Evolutionary conservation across 306 rosid species (phyloP).

Genomic region (Delonix regia): DNA sequence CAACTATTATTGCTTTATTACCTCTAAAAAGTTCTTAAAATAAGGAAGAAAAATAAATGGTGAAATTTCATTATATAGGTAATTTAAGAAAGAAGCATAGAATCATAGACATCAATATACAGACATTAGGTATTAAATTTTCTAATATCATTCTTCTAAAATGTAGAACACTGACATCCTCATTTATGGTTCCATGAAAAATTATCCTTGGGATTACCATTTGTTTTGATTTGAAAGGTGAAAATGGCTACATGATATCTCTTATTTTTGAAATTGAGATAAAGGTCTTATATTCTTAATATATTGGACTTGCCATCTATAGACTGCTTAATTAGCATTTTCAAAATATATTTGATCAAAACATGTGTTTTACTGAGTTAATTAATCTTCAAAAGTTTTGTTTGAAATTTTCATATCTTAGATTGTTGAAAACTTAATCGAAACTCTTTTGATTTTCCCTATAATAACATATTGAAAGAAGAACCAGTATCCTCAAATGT

Average conservation of each 20-base stretch:
- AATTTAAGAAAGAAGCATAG: background rate
- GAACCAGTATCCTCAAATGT: slow-evolving; percentile 61
- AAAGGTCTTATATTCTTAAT: slow-evolving; percentile 12
- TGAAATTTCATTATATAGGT: background rate
- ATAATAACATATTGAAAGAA: slow-evolving; percentile 51
- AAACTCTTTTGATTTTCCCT: slow-evolving; percentile 35
- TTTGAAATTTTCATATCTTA: slow-evolving; percentile 11
- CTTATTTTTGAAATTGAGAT: background rate
- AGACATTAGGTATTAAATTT: background rate
- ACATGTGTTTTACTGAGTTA: background rate
- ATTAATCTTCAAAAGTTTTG: slow-evolving; percentile 5
- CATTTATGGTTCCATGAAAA: slow-evolving; percentile 5
- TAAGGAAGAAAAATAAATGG: background rate
- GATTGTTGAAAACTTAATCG: slow-evolving; percentile 24
- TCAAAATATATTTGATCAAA: slow-evolving; percentile 15
- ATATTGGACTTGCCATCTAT: background rate
- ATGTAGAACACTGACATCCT: background rate
- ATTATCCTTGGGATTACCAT: background rate
- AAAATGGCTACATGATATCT: background rate
- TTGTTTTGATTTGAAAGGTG: background rate
- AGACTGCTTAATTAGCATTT: slow-evolving; percentile 9
- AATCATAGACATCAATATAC: background rate
- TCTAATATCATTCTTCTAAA: slow-evolving; percentile 6
- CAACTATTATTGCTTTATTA: slow-evolving; percentile 1
- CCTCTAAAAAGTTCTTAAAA: background rate